Percentiles rank a stretch among this genome's conserved stretches.
phyloP scores from a whole-genome alignment of 2,329 filamentous ascomycete species.

The Sarocladium kiliense region DNA sequence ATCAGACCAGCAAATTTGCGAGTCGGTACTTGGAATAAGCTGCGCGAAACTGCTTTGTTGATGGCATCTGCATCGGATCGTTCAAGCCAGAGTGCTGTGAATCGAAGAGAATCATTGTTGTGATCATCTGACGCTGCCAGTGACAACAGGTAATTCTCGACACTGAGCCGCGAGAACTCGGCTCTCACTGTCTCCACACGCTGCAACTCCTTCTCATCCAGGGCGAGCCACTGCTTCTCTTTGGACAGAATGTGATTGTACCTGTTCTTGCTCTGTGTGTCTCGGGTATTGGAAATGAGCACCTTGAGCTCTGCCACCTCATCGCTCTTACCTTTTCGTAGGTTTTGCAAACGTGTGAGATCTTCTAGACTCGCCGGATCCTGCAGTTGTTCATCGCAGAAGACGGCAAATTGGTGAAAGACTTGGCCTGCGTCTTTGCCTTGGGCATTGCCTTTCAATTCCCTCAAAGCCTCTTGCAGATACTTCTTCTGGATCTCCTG shows the following conservation, averaged over 20 bases:
- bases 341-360: constrained; percentile 69
- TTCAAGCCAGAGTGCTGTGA: constrained; percentile 92
- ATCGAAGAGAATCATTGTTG: constrained; percentile 84
- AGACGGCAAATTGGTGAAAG: constrained; percentile 90
- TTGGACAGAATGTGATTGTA: constrained; percentile 60
- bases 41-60: constrained; percentile 68
- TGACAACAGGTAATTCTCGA: constrained; percentile 89
- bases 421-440: constrained; percentile 78
- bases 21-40: constrained; percentile 73
- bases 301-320: constrained; percentile 72
- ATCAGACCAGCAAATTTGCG: constrained; percentile 89
- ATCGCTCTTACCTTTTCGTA: constrained; percentile 74
- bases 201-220: constrained; percentile 83
- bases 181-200: constrained; percentile 71
- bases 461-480: constrained; percentile 75
- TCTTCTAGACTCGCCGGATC: constrained; percentile 83
- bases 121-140: constrained; percentile 81
- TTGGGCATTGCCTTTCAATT: constrained; percentile 63
- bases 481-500: constrained; percentile 86
- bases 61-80: constrained; percentile 70
- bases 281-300: constrained; percentile 44
- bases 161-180: constrained; percentile 78
- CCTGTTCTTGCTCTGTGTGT: constrained; percentile 48
- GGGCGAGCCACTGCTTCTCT: constrained; percentile 81
- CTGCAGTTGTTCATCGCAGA: constrained; percentile 91